Evolutionary conservation across 1,284 basidiomycete genomes (phyloP), one percentile per base, ranked within the genome.

Genomic region (Microbotryomycetes sp.): DNA sequence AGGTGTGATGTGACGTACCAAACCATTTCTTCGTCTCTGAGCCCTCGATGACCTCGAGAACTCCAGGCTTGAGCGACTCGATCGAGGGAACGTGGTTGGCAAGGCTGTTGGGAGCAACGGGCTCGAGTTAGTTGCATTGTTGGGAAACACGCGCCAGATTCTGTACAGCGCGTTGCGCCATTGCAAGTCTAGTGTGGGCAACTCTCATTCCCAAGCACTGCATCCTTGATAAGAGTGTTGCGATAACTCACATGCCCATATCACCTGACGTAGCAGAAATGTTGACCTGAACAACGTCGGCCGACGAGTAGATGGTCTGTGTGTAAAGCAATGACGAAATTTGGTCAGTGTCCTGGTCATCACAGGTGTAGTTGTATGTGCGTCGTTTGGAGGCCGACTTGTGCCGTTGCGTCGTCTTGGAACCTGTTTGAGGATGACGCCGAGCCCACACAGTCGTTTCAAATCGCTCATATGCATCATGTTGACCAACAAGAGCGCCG

Each of bases 41-140:
- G 23, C 84, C 80, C 79, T 94, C 92, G 69, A 96, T 84, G 69
- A 97, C 87, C 79, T 97, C 92, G 61, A 97, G 81, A 65, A 97
- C 82, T 76, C 92, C 93, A 53, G 93, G 86, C 75, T 89, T 88
- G 62, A 97, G 82, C 57, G 92, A 83, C 78, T 97, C 92, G 66
- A 97, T 87, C 31, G 90, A 87, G 49, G 92, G 86, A 63, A 96
- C 92, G 79, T 97, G 92, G 82, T 93, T 93, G 72, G 93, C 89
- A 68, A 97, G 85, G 74, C 67, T 69, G 58, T 29, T 29, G 14
- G 50, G 7, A 28, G 1, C 23, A 19, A 42, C 12, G 36, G 36
- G 36, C 19, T 42, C 9, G 36, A 42, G 36, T 19, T 42, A 19
- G 12, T n/a, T n/a, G n/a, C n/a, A n/a, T n/a, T n/a, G n/a, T n/a